A percentile compares a stretch with the other conserved stretches of the same genome.
Conservation (phyloP, 129 eudicot species). For the Helianthus tuberosus region DNA sequence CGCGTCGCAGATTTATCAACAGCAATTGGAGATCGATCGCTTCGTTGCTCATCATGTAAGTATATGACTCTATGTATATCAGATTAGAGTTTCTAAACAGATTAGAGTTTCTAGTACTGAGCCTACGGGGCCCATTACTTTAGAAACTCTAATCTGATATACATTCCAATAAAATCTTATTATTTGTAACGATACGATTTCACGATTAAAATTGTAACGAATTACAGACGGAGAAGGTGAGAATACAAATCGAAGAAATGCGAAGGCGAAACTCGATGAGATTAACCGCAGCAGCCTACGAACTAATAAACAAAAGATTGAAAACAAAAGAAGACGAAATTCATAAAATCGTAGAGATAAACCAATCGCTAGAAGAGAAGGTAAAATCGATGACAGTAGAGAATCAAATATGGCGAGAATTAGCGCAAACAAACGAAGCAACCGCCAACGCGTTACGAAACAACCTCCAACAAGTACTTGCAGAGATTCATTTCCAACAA, state of each 20-base stretch:
- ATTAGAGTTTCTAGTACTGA: no score
- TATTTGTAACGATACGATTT: no score
- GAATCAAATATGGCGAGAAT: constrained; percentile 61
- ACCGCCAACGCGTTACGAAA: constrained; percentile 58
- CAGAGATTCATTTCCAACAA: constrained; percentile 29
- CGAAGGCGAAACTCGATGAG: constrained; percentile 36
- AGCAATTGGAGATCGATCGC: constrained; percentile 25
- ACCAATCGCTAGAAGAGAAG: constrained; percentile 47
- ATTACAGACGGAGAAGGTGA: constrained; percentile 48
- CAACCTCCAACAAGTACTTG: constrained; percentile 51
- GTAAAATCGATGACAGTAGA: constrained; percentile 33
- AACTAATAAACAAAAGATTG: constrained; percentile 36
- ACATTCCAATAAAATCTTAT: no score
- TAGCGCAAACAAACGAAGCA: constrained; percentile 65
- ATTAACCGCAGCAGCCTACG: constrained; percentile 38
- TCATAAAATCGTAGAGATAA: constrained; percentile 39
- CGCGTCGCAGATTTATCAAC: constrained; percentile 32
- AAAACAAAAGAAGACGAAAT: constrained; percentile 53
- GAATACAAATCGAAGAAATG: constrained; percentile 43
- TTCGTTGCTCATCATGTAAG: constrained; percentile 26
- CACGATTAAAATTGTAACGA: background rate
- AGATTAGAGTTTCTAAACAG: no score
- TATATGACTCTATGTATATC: no score
- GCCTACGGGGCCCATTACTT: no score
- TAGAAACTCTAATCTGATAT: no score